Percentiles rank a stretch among this genome's conserved stretches.
These are phyloP conservation scores for Candida piceae DNA, from an alignment of 805 yeast species.

Conservation along the genomic window DNA sequence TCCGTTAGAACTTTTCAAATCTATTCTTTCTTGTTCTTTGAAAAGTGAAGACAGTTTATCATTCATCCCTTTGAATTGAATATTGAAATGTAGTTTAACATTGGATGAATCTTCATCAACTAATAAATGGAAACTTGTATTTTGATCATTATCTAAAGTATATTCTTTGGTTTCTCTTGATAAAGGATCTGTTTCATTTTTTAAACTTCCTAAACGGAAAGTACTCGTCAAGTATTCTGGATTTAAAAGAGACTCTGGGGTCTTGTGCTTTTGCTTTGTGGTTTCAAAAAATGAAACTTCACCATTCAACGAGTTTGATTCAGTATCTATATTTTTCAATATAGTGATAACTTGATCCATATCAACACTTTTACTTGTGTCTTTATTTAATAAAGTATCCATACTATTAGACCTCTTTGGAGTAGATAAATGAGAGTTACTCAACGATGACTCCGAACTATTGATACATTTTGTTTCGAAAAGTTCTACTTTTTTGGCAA, in stretches of 20 bases:
- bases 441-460: not conserved
- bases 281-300: not conserved
- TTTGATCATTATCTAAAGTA: not conserved
- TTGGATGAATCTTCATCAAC: constrained; percentile 24
- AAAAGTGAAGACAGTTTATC: constrained; percentile 6
- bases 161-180: constrained; percentile 3
- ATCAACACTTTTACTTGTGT: constrained; percentile 3
- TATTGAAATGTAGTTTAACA: constrained; percentile 19
- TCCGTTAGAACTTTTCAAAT: constrained; percentile 3
- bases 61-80: constrained; percentile 7
- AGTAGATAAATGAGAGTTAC: not conserved
- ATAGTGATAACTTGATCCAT: constrained; percentile 9
- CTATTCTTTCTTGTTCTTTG: constrained; percentile 1
- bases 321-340: constrained; percentile 3
- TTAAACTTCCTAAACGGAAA: constrained; percentile 18
- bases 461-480: constrained; percentile 21
- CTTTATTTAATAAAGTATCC: not conserved
- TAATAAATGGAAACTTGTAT: constrained; percentile 10
- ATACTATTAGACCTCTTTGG: not conserved
- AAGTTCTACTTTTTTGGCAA: constrained; percentile 15
- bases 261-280: not conserved
- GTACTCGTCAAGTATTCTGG: constrained; percentile 1
- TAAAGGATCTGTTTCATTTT: constrained; percentile 19
- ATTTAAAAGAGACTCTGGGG: not conserved
- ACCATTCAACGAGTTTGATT: constrained; percentile 1